Evolutionary conservation across 306 rosid species (phyloP).

Genomic region (Malus orientalis): DNA sequence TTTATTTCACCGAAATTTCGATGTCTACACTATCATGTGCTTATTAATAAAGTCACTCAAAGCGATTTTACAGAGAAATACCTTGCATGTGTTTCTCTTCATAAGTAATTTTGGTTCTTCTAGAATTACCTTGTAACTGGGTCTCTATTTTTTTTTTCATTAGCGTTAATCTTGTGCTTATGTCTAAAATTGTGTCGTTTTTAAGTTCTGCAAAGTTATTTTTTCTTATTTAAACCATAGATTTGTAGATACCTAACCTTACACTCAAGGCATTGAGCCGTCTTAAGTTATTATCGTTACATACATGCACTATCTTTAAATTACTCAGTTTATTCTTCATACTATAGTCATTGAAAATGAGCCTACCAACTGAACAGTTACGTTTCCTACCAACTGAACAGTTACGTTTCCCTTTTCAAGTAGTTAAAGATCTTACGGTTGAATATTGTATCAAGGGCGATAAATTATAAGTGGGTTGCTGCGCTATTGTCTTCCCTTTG

Average conservation of each 20-base stretch:
- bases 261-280: too few relatives aligned
- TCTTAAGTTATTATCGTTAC: too few relatives aligned
- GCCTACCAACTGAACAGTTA: constrained; percentile 43
- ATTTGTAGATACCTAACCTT: too few relatives aligned
- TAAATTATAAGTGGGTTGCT: not conserved
- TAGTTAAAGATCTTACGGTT: not conserved
- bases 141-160: not conserved
- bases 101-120: too few relatives aligned
- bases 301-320: not conserved
- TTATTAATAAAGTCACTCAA: too few relatives aligned
- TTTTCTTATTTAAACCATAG: too few relatives aligned
- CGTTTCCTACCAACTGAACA: constrained; percentile 51
- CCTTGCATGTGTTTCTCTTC: too few relatives aligned
- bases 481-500: constrained; percentile 20
- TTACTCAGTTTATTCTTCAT: not conserved
- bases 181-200: not conserved
- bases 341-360: constrained; percentile 8
- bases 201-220: not conserved
- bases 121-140: too few relatives aligned
- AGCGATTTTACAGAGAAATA: too few relatives aligned
- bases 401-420: constrained; percentile 33
- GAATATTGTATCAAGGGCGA: not conserved
- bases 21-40: too few relatives aligned
- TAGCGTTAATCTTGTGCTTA: not conserved
- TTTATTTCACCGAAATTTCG: too few relatives aligned